Conservation (phyloP, 352 stramenopile species). For the Globisporangium takayamanum region DNA sequence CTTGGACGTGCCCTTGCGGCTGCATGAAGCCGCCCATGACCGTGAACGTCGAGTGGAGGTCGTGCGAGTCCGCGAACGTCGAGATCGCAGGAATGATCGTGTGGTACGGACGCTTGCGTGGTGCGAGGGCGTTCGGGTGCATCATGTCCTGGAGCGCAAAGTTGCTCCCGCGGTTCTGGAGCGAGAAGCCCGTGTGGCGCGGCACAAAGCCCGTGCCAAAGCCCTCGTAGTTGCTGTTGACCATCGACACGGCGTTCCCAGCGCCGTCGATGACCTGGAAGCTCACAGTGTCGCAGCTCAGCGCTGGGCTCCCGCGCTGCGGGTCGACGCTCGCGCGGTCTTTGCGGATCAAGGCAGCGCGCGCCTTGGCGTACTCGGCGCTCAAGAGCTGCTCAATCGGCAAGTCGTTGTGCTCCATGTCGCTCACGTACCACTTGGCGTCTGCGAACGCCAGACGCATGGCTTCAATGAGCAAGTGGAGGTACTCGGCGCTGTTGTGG, state of each 20-base stretch:
- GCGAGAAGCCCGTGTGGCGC: conserved; percentile 89
- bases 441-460: conserved; percentile 94
- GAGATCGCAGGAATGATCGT: conserved; percentile 97
- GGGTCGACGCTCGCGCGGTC: conserved; percentile 44
- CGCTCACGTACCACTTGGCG: conserved; percentile 79
- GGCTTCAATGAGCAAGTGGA: conserved; percentile 90
- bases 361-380: conserved; percentile 57
- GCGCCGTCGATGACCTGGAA: conserved; percentile 94
- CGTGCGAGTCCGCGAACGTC: conserved; percentile 77
- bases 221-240: conserved; percentile 97
- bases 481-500: conserved; percentile 59
- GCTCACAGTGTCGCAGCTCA: conserved; percentile 89
- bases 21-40: conserved; percentile 95
- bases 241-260: conserved; percentile 96
- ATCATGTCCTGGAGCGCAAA: conserved; percentile 79
- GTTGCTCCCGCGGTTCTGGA: conserved; percentile 96
- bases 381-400: conserved; percentile 75
- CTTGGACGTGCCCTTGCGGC: conserved; percentile 94
- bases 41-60: conserved; percentile 91
- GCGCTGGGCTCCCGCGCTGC: conserved; percentile 45
- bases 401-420: conserved; percentile 61
- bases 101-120: conserved; percentile 94
- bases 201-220: conserved; percentile 96
- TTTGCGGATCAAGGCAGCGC: conserved; percentile 34
- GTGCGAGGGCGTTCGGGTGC: conserved; percentile 92